Conservation (phyloP, 257 asterid genomes). For the Solanum boliviense region DNA sequence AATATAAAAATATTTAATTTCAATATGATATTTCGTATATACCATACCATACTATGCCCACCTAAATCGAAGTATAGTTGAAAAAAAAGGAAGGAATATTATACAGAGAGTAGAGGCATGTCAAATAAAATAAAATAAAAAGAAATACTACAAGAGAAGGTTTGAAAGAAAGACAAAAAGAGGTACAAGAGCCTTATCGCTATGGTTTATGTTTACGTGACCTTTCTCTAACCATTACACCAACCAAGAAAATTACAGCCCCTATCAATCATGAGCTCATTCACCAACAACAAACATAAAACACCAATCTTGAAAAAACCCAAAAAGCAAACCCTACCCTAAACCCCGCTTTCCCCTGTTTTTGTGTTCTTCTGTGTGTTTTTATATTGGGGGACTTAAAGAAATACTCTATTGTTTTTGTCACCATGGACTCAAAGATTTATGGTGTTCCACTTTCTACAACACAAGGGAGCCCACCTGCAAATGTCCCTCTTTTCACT, state of each 20-base stretch:
- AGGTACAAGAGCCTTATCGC: neutral
- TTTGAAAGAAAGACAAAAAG: neutral
- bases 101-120: neutral
- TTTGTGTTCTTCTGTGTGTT: neutral
- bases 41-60: neutral
- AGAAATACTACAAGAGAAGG: neutral
- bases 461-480: conserved; percentile 21
- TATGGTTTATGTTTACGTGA: neutral
- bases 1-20: no score
- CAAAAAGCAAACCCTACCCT: conserved; percentile 21
- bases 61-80: neutral
- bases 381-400: neutral
- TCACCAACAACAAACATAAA: neutral
- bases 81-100: neutral
- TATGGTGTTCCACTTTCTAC: conserved; percentile 52
- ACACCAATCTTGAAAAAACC: conserved; percentile 13
- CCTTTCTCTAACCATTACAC: neutral
- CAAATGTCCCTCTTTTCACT: conserved; percentile 23
- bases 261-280: neutral
- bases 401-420: neutral
- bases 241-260: neutral
- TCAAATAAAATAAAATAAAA: neutral
- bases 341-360: neutral
- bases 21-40: no score
- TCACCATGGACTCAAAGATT: conserved; percentile 37